These are phyloP conservation scores for Hansenula sp. DNA, from an alignment of 1,139 yeast species.

Conservation along the genomic window DNA sequence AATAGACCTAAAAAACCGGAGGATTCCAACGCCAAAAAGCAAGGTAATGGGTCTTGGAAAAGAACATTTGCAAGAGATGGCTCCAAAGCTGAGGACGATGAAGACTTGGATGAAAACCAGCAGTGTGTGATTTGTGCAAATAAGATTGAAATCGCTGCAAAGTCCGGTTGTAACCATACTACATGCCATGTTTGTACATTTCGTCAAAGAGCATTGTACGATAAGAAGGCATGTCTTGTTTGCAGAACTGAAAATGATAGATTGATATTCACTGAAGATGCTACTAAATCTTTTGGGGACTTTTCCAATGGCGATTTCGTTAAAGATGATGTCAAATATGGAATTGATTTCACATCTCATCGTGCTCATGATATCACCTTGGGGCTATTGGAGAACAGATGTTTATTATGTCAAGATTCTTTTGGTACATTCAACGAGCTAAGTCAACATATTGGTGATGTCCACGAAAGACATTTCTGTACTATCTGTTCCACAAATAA, in stretches of 20 bases:
- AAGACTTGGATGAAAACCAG: slow-evolving; percentile 34
- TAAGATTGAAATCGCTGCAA: slow-evolving; percentile 53
- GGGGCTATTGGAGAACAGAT: slow-evolving; percentile 49
- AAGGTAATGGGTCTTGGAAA: slow-evolving; percentile 10
- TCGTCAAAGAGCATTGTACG: slow-evolving; percentile 77
- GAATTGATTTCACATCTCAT: slow-evolving; percentile 48
- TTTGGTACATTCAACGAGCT: slow-evolving; percentile 52
- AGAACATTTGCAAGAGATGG: slow-evolving; percentile 10
- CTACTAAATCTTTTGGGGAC: slow-evolving; percentile 36
- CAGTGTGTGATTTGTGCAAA: slow-evolving; percentile 86
- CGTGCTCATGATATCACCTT: slow-evolving; percentile 41
- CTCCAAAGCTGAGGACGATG: slow-evolving; percentile 23
- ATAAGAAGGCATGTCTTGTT: slow-evolving; percentile 70
- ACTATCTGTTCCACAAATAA: slow-evolving; percentile 72
- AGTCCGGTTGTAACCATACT: slow-evolving; percentile 80
- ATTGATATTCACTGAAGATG: slow-evolving; percentile 56
- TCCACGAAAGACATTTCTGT: slow-evolving; percentile 66
- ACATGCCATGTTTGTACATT: slow-evolving; percentile 83
- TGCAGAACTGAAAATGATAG: slow-evolving; percentile 70
- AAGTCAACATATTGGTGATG: slow-evolving; percentile 58
- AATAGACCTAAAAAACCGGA: slow-evolving; percentile 2
- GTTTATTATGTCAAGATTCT: slow-evolving; percentile 44
- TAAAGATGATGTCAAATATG: slow-evolving; percentile 39
- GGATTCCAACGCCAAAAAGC: background rate
- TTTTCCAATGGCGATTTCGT: slow-evolving; percentile 32